Evolutionary conservation across 768 basidiomycete genomes (phyloP).

Genomic region (Lepiota venenata): DNA sequence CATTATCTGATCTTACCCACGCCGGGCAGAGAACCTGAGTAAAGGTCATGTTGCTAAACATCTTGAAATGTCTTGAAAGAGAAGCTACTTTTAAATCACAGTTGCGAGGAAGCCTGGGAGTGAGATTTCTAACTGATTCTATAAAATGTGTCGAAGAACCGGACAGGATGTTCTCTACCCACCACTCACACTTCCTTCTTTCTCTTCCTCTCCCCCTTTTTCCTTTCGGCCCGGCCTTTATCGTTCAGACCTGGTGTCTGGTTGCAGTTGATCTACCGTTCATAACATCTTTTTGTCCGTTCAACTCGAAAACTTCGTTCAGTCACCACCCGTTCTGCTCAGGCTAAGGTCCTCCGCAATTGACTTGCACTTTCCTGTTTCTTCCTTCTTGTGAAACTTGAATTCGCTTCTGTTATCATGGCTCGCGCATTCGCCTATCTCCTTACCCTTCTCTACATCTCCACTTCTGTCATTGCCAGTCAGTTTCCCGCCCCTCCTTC

Average conservation of each 20-base stretch:
- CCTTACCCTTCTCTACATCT: neutral
- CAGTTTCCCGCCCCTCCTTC: neutral
- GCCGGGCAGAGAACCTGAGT: no score
- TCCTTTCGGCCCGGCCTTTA: neutral
- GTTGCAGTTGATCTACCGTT: neutral
- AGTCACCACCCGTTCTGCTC: neutral
- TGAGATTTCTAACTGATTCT: neutral
- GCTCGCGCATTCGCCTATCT: conserved; percentile 1
- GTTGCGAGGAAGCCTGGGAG: neutral
- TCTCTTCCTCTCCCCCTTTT: neutral
- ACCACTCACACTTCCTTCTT: conserved; percentile 5
- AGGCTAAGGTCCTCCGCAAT: conserved; percentile 6
- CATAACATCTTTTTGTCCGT: neutral
- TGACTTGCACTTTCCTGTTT: neutral
- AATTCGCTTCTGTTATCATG: neutral
- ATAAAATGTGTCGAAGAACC: neutral
- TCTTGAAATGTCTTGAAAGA: neutral
- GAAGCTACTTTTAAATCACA: neutral
- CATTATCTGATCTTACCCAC: conserved; percentile 1
- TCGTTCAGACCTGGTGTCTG: conserved; percentile 10
- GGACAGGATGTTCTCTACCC: neutral
- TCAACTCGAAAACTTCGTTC: neutral
- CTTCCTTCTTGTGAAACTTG: neutral
- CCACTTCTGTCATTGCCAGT: conserved; percentile 4
- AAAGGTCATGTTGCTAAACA: neutral